phyloP scores from a whole-genome alignment of 2,329 filamentous ascomycete genomes.

The Rugonectria rugulosa region DNA sequence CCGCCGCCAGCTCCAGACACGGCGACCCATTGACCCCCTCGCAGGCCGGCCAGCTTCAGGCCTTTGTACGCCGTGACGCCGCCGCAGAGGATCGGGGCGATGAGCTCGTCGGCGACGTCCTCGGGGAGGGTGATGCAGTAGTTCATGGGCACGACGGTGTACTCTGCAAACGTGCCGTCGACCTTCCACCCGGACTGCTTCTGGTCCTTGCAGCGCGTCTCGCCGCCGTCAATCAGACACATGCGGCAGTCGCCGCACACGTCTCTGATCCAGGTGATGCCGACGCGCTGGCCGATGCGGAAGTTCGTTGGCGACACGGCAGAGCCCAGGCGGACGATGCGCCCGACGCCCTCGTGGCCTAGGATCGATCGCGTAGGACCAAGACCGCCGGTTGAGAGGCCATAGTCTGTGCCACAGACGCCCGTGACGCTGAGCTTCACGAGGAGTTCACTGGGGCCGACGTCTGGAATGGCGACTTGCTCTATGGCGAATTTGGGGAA shows the following conservation, averaged over 20 bases:
- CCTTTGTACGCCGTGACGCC: constrained; percentile 55
- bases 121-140: constrained; percentile 43
- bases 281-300: constrained; percentile 14
- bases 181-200: constrained; percentile 44
- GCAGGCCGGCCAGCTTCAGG: constrained; percentile 42
- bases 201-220: constrained; percentile 45
- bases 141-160: constrained; percentile 44
- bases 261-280: constrained; percentile 35
- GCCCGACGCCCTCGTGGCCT: constrained; percentile 32
- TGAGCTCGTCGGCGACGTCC: constrained; percentile 42
- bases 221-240: constrained; percentile 44
- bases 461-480: neutral
- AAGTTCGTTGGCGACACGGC: constrained; percentile 9
- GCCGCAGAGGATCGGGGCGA: constrained; percentile 52
- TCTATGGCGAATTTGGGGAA: neutral
- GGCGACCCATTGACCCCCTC: constrained; percentile 46
- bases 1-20: constrained; percentile 51
- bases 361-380: constrained; percentile 27
- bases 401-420: constrained; percentile 31
- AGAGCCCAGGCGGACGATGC: constrained; percentile 14
- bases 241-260: constrained; percentile 44
- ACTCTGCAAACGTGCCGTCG: constrained; percentile 51
- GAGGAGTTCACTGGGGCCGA: constrained; percentile 14
- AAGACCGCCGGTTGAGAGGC: constrained; percentile 24
- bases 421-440: constrained; percentile 25